Base-by-base conservation (phyloP, 2,329 filamentous ascomycete genomes). In the Neocucurbitaria cava region DNA sequence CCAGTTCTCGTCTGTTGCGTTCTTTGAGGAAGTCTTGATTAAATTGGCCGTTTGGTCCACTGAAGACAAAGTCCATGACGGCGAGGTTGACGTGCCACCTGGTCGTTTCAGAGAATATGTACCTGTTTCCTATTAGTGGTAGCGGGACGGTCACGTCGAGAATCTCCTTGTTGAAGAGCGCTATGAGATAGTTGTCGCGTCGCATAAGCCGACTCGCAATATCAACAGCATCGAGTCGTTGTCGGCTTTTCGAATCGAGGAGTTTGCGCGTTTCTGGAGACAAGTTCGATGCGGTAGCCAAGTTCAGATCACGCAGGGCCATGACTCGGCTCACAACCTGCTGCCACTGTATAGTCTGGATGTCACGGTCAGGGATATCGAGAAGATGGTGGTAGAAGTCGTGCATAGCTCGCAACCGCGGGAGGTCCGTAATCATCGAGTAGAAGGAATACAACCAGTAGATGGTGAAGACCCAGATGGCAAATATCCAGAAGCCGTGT, bases 161-260 rank as follows among this genome's bases (percentile, higher is more conserved):
- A 33, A 98, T 86, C 57, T 98, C 95, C 75, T 99, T 98, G 81
- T 99, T 99, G 78, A 98, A 92, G 68, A 99, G 82, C 4, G 95
- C 95, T 67, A 99, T 97, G 59, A 97, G 85, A 68, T 97, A 99
- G 70, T 99, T 99, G 59, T 97, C 94, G 70, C 91, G 90, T 54
- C 95, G 89, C 95, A 99, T 98, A 41, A 99, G 79, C 28, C 95
- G 87, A 71, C 98, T 99, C 6, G 95, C 95, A 73, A 99, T 98
- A 70, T 97, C 95, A 68, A 97, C 92, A 10, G 95, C 95, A 76
- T 97, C 95, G 65, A 99, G 88, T 58, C 94, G 85, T 77, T 98
- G 92, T 74, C 97, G 96, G 20, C 92, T 96, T 71, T 96, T 92
- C 54, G 88, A 92, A 41, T 90, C 90, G 59, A 94, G 82, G 54